Evolutionary conservation across 768 basidiomycete genomes (phyloP), one percentile per base, ranked within the genome.

Genomic region (Pilatotrama ljubarskyi): DNA sequence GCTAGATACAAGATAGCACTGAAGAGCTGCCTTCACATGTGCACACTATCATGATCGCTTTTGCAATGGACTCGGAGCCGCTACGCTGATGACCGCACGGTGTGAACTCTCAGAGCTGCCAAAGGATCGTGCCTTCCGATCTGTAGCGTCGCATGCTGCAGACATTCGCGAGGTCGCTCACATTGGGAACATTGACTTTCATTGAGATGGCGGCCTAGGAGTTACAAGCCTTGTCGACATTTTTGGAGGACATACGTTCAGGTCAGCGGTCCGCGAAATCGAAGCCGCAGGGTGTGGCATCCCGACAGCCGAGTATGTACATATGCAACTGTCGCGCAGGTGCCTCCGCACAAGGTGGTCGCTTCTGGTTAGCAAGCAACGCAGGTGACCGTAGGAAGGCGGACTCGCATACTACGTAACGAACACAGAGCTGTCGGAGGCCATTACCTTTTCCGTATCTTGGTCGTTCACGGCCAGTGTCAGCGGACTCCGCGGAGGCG

Each of bases 401-500:
- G 50, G 20, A 20, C 43, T 36, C 36, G 10, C 25, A n/a, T 3
- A 7, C 52, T 54, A 60, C 52, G 47, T 32, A 54, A 61, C 59
- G 20, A 61, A 41, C 25, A 50, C 59, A 17, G 59, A 41, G 38
- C 20, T 37, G 32, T 61, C 52, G 41, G 47, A 18, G 15, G 24
- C 41, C 40, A 61, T 51, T 55, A 13, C 59, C 48, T 55, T 61
- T 41, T 61, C 59, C 29, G 47, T 50, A 15, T 35, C 53, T 25
- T 61, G 48, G 22, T 61, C 59, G 15, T 55, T 55, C 59, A 61
- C 53, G 46, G 53, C 32, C 18, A 24, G 20, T 17, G 48, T 50
- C 53, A 50, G 52, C 35, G 70, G 70, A 46, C 62, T 67, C 9
- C 57, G 61, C 3, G 65, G 65, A n/a, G 56, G 59, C 1, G 70